phyloP scores from a whole-genome alignment of 2,329 filamentous ascomycete genomes.

The Albophoma yamanashiensis region DNA sequence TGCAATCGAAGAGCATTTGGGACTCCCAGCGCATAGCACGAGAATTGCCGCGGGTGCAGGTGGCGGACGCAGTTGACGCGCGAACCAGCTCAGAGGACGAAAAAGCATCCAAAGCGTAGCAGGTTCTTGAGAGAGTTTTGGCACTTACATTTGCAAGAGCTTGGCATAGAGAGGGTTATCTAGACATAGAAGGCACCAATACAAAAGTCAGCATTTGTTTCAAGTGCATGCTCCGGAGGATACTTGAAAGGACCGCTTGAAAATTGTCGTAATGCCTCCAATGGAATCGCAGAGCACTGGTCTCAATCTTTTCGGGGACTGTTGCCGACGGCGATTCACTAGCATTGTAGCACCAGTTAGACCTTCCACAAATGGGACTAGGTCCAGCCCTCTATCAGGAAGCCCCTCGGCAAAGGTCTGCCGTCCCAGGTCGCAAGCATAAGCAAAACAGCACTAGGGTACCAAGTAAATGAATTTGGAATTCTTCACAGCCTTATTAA shows the following conservation, averaged over 20 bases:
- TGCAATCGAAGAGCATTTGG: neutral
- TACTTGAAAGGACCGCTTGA: too few relatives aligned
- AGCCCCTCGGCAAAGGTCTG: neutral
- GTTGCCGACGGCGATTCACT: neutral
- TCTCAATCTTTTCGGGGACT: neutral
- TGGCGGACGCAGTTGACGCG: neutral
- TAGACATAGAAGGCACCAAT: neutral
- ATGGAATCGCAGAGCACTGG: too few relatives aligned
- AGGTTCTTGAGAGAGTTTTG: neutral
- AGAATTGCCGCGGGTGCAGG: neutral
- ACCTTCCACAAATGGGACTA: neutral
- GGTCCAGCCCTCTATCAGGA: neutral
- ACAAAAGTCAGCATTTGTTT: neutral
- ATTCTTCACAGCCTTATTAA: neutral
- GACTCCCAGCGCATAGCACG: neutral
- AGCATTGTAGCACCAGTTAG: neutral
- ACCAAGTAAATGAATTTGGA: neutral
- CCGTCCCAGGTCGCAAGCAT: neutral
- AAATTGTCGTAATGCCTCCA: too few relatives aligned
- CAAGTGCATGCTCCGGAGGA: neutral
- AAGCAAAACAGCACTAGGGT: neutral
- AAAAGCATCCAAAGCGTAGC: neutral
- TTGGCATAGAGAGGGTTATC: neutral
- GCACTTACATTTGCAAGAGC: neutral
- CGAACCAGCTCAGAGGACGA: neutral